These are phyloP conservation scores for Termitomyces eurrhizus DNA, from an alignment of 768 basidiomycete genomes.

Conservation along the genomic window DNA sequence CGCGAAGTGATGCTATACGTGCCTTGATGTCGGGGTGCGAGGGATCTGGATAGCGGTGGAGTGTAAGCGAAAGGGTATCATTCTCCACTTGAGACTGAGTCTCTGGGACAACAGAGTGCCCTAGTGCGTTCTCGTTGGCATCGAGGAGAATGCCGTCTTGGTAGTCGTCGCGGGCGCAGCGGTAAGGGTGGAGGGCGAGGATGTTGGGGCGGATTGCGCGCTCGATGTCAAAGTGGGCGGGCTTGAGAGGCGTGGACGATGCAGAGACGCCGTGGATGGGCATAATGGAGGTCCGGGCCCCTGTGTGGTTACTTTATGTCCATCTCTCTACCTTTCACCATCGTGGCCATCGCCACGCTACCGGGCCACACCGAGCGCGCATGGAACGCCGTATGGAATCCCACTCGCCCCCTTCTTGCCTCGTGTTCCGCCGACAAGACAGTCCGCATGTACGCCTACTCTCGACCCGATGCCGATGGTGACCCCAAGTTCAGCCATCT, in stretches of 20 bases:
- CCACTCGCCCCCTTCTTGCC: slow-evolving; percentile 72
- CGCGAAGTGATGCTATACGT: slow-evolving; percentile 69
- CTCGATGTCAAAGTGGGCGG: slow-evolving; percentile 84
- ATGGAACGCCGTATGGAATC: slow-evolving; percentile 91
- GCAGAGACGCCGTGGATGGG: slow-evolving; percentile 59
- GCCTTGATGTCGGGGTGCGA: slow-evolving; percentile 76
- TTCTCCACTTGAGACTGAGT: slow-evolving; percentile 27
- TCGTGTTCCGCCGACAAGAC: slow-evolving; percentile 96
- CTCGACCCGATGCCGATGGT: slow-evolving; percentile 4
- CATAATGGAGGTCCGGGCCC: slow-evolving; percentile 33
- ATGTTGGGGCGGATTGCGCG: slow-evolving; percentile 91
- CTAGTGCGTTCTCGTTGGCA: slow-evolving; percentile 96
- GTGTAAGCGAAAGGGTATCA: slow-evolving; percentile 42
- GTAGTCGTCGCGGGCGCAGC: slow-evolving; percentile 97
- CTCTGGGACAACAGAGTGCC: slow-evolving; percentile 64
- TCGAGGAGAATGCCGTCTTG: slow-evolving; percentile 88
- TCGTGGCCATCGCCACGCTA: slow-evolving; percentile 30
- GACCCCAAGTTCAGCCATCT: slow-evolving; percentile 45
- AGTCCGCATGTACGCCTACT: slow-evolving; percentile 79
- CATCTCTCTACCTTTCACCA: slow-evolving; percentile 18
- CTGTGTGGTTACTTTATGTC: too few species aligned
- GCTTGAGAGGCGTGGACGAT: slow-evolving; percentile 40
- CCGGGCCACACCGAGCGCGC: slow-evolving; percentile 78
- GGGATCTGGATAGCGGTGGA: slow-evolving; percentile 95
- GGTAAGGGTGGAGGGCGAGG: slow-evolving; percentile 85